These are phyloP conservation scores for Priceomyces carsonii DNA, from an alignment of 805 yeast genomes.

Conservation along the genomic window DNA sequence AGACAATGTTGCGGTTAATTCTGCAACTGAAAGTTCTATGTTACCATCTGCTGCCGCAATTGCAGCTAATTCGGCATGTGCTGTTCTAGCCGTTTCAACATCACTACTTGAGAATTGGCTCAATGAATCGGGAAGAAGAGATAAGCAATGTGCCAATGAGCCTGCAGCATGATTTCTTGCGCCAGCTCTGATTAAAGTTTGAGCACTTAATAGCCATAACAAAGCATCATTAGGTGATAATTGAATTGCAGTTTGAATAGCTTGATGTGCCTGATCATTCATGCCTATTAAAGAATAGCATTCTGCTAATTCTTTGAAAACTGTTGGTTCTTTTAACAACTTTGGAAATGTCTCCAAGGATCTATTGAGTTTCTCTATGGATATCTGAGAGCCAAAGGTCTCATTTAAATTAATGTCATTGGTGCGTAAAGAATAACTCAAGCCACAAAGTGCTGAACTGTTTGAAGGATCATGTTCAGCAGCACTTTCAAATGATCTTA, in stretches of 20 bases:
- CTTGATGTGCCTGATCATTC: slow-evolving; percentile 53
- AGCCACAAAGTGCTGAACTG: slow-evolving; percentile 42
- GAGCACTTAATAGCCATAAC: slow-evolving; percentile 51
- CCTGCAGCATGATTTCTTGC: slow-evolving; percentile 48
- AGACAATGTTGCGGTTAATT: slow-evolving; percentile 50
- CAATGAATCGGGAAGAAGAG: slow-evolving; percentile 37
- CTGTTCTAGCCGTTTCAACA: slow-evolving; percentile 49
- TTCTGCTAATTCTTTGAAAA: slow-evolving; percentile 54
- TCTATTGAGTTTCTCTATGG: slow-evolving; percentile 41
- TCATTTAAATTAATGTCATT: slow-evolving; percentile 39
- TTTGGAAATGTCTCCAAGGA: slow-evolving; percentile 38
- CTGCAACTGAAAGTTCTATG: slow-evolving; percentile 49
- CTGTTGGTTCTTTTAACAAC: slow-evolving; percentile 35
- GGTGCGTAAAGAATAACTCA: slow-evolving; percentile 40
- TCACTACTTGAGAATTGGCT: slow-evolving; percentile 30
- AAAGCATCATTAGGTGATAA: slow-evolving; percentile 43
- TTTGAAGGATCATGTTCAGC: slow-evolving; percentile 43
- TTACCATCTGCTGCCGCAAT: slow-evolving; percentile 54
- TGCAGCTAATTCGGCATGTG: slow-evolving; percentile 57
- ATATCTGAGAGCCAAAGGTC: slow-evolving; percentile 38
- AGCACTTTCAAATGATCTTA: slow-evolving; percentile 44
- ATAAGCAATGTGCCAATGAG: slow-evolving; percentile 46
- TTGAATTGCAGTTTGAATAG: slow-evolving; percentile 44
- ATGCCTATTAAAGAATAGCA: slow-evolving; percentile 49
- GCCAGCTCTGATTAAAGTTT: slow-evolving; percentile 45